phyloP scores from a whole-genome alignment of 1,139 yeast genomes.

The Suhomyces choctaworum region DNA sequence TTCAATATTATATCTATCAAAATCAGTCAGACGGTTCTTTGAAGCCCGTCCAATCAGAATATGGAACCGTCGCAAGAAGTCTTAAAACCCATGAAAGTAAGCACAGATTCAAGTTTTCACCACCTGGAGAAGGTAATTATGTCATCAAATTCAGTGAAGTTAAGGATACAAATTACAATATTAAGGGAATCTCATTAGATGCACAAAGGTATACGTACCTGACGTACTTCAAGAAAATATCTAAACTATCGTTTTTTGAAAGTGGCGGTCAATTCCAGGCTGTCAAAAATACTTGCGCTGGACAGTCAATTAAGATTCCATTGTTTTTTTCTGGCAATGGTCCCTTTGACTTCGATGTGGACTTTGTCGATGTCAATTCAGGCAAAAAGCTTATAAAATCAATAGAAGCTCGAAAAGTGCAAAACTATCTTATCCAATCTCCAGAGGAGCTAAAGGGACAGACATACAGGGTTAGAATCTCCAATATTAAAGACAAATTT shows the following conservation, averaged over 20 bases:
- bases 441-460: slow-evolving; percentile 68
- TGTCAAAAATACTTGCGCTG: slow-evolving; percentile 40
- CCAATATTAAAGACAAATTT: slow-evolving; percentile 67
- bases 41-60: slow-evolving; percentile 33
- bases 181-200: slow-evolving; percentile 32
- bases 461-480: slow-evolving; percentile 59
- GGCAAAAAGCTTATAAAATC: slow-evolving; percentile 46
- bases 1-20: slow-evolving; percentile 62
- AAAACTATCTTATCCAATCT: slow-evolving; percentile 46
- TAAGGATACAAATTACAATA: slow-evolving; percentile 54
- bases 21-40: slow-evolving; percentile 33
- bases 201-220: slow-evolving; percentile 44
- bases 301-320: slow-evolving; percentile 43
- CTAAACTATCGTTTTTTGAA: slow-evolving; percentile 38
- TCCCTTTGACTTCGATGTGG: slow-evolving; percentile 70
- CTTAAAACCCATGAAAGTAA: slow-evolving; percentile 25
- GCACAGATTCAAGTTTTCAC: slow-evolving; percentile 63
- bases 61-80: slow-evolving; percentile 30
- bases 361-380: slow-evolving; percentile 39
- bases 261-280: slow-evolving; percentile 15
- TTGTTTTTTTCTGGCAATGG: slow-evolving; percentile 71
- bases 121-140: slow-evolving; percentile 79
- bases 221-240: slow-evolving; percentile 53
- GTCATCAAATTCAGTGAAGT: slow-evolving; percentile 65
- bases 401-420: slow-evolving; percentile 44